These are phyloP conservation scores for Dujonia santamariae DNA, from an alignment of 1,139 yeast species.

Conservation along the genomic window DNA sequence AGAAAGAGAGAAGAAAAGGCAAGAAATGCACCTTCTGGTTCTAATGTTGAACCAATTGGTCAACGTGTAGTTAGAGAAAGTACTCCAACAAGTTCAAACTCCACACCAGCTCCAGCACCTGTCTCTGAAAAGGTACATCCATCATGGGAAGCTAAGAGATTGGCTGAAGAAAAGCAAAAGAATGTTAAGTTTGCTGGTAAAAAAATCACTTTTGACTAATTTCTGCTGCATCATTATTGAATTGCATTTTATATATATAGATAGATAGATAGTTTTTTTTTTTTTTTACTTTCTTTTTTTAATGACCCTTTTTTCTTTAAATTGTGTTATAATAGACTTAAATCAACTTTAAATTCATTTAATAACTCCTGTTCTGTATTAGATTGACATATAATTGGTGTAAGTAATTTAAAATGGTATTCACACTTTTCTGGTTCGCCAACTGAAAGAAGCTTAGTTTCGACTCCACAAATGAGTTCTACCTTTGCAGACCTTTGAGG, in stretches of 20 bases:
- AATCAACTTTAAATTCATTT: conserved; percentile 21
- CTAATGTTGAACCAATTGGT: conserved; percentile 41
- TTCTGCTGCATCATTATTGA: no score
- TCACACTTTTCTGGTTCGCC: conserved; percentile 89
- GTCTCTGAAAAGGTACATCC: conserved; percentile 61
- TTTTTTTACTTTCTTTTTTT: no score
- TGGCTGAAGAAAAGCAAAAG: conserved; percentile 63
- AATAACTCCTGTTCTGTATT: conserved; percentile 28
- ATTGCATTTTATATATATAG: not conserved
- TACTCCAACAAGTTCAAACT: conserved; percentile 10
- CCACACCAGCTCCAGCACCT: conserved; percentile 8
- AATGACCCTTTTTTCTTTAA: no score
- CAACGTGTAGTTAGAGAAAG: conserved; percentile 21
- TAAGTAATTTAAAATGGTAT: conserved; percentile 57
- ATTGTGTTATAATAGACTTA: no score
- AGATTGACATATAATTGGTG: conserved; percentile 69
- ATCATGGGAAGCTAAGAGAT: conserved; percentile 88
- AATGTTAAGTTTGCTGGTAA: conserved; percentile 77
- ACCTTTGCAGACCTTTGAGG: conserved; percentile 74
- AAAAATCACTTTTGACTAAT: conserved; percentile 68
- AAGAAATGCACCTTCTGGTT: conserved; percentile 32
- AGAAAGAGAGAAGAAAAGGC: conserved; percentile 60
- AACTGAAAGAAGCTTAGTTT: conserved; percentile 56
- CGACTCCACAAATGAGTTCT: conserved; percentile 64
- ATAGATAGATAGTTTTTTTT: not conserved